These are phyloP conservation scores for Sungouiella thailandica DNA, from an alignment of 805 yeast species.

Conservation along the genomic window DNA sequence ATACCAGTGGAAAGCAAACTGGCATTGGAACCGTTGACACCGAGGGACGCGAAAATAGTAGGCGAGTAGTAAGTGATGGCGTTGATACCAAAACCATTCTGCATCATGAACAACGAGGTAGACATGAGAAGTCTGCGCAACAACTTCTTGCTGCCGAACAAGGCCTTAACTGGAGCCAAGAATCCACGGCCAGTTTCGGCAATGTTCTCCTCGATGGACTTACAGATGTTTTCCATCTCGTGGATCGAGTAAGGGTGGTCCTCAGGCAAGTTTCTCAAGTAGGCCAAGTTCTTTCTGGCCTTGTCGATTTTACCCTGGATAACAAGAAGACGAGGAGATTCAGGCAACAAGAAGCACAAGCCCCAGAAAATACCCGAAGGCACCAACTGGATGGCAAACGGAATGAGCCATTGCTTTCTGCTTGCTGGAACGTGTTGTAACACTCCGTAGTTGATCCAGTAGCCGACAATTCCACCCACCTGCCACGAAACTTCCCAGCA, in stretches of 20 bases:
- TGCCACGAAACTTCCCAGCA: constrained; percentile 48
- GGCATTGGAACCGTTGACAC: constrained; percentile 41
- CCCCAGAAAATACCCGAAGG: constrained; percentile 40
- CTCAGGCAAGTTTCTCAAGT: constrained; percentile 32
- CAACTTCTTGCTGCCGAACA: constrained; percentile 25
- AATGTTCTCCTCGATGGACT: constrained; percentile 21
- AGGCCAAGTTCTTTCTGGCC: constrained; percentile 31
- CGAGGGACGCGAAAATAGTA: constrained; percentile 44
- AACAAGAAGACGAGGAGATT: constrained; percentile 43
- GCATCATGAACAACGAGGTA: constrained; percentile 37
- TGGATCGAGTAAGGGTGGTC: constrained; percentile 37
- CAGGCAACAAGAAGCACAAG: constrained; percentile 37
- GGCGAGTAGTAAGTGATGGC: constrained; percentile 54
- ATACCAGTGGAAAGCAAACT: constrained; percentile 49
- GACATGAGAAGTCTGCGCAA: constrained; percentile 34
- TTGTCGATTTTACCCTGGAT: constrained; percentile 27
- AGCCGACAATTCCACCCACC: constrained; percentile 43
- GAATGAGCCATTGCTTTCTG: constrained; percentile 42
- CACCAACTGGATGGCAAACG: constrained; percentile 43
- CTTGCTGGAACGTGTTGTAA: constrained; percentile 27
- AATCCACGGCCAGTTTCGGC: constrained; percentile 33
- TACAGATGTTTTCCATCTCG: constrained; percentile 29
- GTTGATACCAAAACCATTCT: constrained; percentile 45
- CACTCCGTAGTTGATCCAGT: constrained; percentile 48
- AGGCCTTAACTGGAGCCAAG: constrained; percentile 34